Conservation (phyloP, 2,329 filamentous ascomycete genomes). For the Pseudogymnoascus sp. region DNA sequence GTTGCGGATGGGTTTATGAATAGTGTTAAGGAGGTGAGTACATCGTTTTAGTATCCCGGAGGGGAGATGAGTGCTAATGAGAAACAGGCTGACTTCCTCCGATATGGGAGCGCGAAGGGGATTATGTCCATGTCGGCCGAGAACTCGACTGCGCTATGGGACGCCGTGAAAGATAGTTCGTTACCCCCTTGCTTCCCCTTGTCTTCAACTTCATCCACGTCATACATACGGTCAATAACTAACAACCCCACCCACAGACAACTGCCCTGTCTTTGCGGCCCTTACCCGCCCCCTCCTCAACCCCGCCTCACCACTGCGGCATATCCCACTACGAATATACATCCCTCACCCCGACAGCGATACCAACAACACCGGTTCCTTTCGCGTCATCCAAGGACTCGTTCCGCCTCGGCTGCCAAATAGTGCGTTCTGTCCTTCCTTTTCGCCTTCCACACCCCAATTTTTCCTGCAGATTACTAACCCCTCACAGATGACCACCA, state of each 20-base stretch:
- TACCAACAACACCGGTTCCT: slow-evolving; percentile 43
- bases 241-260: slow-evolving; percentile 44
- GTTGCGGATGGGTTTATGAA: slow-evolving; percentile 61
- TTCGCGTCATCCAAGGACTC: slow-evolving; percentile 71
- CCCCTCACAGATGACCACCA: slow-evolving; percentile 46
- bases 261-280: slow-evolving; percentile 64
- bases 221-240: neutral
- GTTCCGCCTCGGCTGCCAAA: slow-evolving; percentile 45
- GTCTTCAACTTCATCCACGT: neutral
- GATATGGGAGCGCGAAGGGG: slow-evolving; percentile 63
- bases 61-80: neutral
- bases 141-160: slow-evolving; percentile 61
- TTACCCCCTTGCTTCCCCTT: slow-evolving; percentile 12
- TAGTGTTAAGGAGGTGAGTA: slow-evolving; percentile 58
- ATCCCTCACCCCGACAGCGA: slow-evolving; percentile 32
- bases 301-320: slow-evolving; percentile 65
- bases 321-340: slow-evolving; percentile 73
- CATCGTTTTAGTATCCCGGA: too few relatives aligned
- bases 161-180: slow-evolving; percentile 54
- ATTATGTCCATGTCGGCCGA: slow-evolving; percentile 67
- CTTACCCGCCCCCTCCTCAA: slow-evolving; percentile 75
- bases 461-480: neutral
- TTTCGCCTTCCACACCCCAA: neutral
- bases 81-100: slow-evolving; percentile 50
- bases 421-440: slow-evolving; percentile 23